Conservation (phyloP, 352 stramenopile genomes). For the Phytophthora idaei region DNA sequence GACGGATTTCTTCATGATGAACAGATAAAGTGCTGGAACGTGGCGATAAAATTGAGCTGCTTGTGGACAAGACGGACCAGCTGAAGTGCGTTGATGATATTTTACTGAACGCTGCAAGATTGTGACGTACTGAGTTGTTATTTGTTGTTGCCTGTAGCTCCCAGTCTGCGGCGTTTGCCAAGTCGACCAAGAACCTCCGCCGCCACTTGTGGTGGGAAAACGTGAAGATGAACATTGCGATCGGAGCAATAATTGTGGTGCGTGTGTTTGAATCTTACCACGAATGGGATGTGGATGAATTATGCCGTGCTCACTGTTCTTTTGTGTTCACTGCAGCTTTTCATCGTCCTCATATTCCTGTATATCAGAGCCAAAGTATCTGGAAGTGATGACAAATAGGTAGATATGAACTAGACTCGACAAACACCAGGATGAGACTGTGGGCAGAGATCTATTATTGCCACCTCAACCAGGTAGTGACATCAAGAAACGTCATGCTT, state of each 20-base stretch:
- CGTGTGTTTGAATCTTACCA: conserved; percentile 16
- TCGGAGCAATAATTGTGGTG: conserved; percentile 73
- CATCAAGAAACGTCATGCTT: conserved; percentile 30
- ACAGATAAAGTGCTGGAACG: conserved; percentile 84
- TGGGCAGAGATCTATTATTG: conserved; percentile 35
- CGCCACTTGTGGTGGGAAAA: conserved; percentile 89
- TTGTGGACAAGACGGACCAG: conserved; percentile 88
- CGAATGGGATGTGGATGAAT: neutral
- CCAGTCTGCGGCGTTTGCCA: conserved; percentile 80
- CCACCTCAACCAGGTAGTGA: conserved; percentile 20
- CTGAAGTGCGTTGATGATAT: conserved; percentile 59
- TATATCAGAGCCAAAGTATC: conserved; percentile 61
- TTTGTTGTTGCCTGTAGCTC: conserved; percentile 43
- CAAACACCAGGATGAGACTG: conserved; percentile 8
- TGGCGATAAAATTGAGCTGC: conserved; percentile 88
- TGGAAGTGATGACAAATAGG: conserved; percentile 38
- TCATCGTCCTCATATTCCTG: conserved; percentile 54
- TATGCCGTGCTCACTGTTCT: conserved; percentile 1
- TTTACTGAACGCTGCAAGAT: neutral
- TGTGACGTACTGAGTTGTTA: conserved; percentile 7
- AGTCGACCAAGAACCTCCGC: conserved; percentile 82
- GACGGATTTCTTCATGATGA: conserved; percentile 1
- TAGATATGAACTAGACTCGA: conserved; percentile 14
- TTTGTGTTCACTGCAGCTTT: conserved; percentile 35
- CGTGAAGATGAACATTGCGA: conserved; percentile 88